These are phyloP conservation scores for Penicillium manginii DNA, from an alignment of 495 filamentous ascomycete genomes.

Conservation along the genomic window DNA sequence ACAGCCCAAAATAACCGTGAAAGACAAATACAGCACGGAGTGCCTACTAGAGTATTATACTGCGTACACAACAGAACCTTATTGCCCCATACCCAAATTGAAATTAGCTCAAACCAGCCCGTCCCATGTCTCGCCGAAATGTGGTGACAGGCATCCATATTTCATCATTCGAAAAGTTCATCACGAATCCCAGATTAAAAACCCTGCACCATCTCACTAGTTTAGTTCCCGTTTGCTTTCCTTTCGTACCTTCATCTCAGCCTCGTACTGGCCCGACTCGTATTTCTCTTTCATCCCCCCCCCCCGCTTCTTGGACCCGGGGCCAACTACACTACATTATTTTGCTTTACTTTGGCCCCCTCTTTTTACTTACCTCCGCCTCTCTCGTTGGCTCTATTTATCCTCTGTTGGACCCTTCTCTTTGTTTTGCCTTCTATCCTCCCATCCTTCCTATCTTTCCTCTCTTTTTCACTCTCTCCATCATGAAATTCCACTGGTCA, in stretches of 20 bases:
- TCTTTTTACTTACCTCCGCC: no score
- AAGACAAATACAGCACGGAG: not conserved
- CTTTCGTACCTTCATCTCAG: not conserved
- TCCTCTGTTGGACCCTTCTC: not conserved
- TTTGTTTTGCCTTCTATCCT: not conserved
- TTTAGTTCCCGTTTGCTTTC: not conserved
- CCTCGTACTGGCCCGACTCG: not conserved
- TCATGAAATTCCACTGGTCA: constrained; percentile 25
- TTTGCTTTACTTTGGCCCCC: no score
- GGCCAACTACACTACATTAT: no score
- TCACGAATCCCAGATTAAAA: not conserved
- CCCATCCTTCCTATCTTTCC: not conserved
- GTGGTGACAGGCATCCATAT: constrained; percentile 18
- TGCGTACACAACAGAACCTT: not conserved
- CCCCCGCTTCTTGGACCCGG: no score
- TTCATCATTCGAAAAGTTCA: constrained; percentile 2
- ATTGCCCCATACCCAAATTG: not conserved
- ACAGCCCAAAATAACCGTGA: not conserved
- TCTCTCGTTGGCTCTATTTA: not conserved
- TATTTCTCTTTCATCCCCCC: not conserved
- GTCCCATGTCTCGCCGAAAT: constrained; percentile 7
- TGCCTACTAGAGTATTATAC: no score
- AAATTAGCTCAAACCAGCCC: not conserved
- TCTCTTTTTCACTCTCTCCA: constrained; percentile 7
- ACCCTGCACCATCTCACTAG: not conserved